Percentiles rank a stretch among this genome's conserved stretches.
phyloP scores from a whole-genome alignment of 2,329 filamentous ascomycete species.

The Talaromyces amestolkiae region DNA sequence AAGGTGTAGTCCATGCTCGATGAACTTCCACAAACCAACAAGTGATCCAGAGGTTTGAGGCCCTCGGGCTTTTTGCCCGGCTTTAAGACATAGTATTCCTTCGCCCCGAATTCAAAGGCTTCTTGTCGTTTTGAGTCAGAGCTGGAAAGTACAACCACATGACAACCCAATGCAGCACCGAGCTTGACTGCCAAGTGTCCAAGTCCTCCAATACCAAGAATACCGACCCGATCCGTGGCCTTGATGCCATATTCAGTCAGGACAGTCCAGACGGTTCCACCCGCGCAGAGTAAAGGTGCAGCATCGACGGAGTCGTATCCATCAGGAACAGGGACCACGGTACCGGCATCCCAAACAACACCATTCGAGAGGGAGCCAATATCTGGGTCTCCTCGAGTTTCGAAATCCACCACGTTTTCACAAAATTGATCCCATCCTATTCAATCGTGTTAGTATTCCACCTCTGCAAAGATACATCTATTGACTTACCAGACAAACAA shows the following conservation, averaged over 20 bases:
- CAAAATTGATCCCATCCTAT: conserved; percentile 21
- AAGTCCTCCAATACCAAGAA: conserved; percentile 70
- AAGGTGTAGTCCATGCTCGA: conserved; percentile 11
- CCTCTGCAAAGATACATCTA: neutral
- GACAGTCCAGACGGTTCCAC: conserved; percentile 51
- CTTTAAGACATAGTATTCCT: conserved; percentile 64
- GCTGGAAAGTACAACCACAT: conserved; percentile 41
- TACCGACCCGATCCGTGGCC: conserved; percentile 65
- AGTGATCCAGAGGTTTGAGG: conserved; percentile 42
- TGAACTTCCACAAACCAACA: conserved; percentile 9
- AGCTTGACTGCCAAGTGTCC: conserved; percentile 68
- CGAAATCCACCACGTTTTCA: conserved; percentile 26
- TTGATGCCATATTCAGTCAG: conserved; percentile 57
- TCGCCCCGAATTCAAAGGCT: conserved; percentile 53
- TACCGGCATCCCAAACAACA: conserved; percentile 35
- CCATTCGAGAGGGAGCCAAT: conserved; percentile 33
- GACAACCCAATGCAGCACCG: conserved; percentile 65
- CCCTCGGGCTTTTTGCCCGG: conserved; percentile 68
- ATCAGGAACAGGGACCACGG: conserved; percentile 39
- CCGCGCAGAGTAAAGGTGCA: conserved; percentile 38
- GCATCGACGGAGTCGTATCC: conserved; percentile 30
- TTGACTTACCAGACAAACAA: conserved; percentile 30
- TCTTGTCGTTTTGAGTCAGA: conserved; percentile 30
- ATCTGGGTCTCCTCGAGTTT: conserved; percentile 31
- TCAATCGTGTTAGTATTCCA: neutral